Base-by-base conservation (phyloP, 805 yeast species). In the Lachancea sp. region DNA sequence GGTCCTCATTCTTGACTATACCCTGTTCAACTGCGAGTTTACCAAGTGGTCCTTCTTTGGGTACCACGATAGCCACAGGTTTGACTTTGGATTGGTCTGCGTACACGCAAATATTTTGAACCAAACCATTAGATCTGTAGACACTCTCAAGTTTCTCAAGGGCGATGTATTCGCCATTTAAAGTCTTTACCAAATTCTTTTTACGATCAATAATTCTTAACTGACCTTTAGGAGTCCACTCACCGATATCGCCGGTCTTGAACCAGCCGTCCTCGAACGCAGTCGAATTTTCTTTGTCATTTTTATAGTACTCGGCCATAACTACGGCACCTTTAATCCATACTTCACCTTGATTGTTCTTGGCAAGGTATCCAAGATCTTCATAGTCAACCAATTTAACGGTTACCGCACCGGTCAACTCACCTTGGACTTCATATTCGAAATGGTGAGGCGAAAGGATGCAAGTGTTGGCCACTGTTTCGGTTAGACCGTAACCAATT, bases 161-260 rank as follows among this genome's bases (percentile, higher is more conserved):
- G 3, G 98, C 98, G 63, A 92, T 86, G 66, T 92, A 92, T 70
- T 92, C 98, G 67, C 98, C 98, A 62, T 92, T 90, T 56, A 77
- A 72, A 15, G 98, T 92, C 74, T 92, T 92, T 54, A 92, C 95
- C 65, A 92, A 73, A 64, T 92, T 92, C 79, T 92, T 92, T 72
- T 78, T 85, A 62, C 98, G 83, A 68, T 92, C 98, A 61, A 92
- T 84, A 46, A 92, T 71, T 59, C 74, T 78, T 58, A 92, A 71
- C 43, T 78, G 80, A 50, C 97, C 97, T 49, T 71, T 73, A 20
- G 77, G 45, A 31, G 89, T 74, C 95, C 96, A 87, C 70, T 86
- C 88, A 59, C 90, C 96, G 64, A 92, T 87, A 64, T 92, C 98
- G 64, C 98, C 98, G 24, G 97, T 92, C 60, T 71, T 74, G 71